These are phyloP conservation scores for Dioscorea dumetorum DNA, from an alignment of 106 monocot genomes.

Conservation along the genomic window DNA sequence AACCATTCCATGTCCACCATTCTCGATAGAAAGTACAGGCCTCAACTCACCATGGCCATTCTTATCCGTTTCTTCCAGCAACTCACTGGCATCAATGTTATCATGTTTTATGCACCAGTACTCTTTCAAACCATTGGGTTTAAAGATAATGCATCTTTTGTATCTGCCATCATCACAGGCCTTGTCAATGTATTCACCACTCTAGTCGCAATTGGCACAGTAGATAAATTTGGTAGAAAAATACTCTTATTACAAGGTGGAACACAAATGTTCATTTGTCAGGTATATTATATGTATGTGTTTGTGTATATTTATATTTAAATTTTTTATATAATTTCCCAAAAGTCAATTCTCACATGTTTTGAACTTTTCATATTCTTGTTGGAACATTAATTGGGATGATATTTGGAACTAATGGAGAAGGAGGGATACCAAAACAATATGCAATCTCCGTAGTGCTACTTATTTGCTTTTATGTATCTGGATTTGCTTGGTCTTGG, in stretches of 20 bases:
- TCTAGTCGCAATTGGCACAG: not conserved
- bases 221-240: slow-evolving; percentile 2
- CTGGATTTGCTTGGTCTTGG: slow-evolving; percentile 8
- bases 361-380: not conserved
- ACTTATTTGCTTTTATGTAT: slow-evolving; percentile 4
- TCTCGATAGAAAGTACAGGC: not conserved
- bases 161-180: slow-evolving; percentile 5
- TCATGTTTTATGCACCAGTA: slow-evolving; percentile 10
- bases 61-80: not conserved
- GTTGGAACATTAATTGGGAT: slow-evolving; percentile 4
- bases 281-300: too few relatives aligned
- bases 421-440: not conserved
- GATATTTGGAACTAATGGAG: slow-evolving; percentile 1
- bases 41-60: slow-evolving; percentile 3
- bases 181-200: slow-evolving; percentile 1
- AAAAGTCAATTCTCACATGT: too few relatives aligned
- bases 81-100: slow-evolving; percentile 9
- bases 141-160: not conserved
- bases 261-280: slow-evolving; percentile 9
- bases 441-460: not conserved
- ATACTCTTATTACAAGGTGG: slow-evolving; percentile 1
- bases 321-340: too few relatives aligned
- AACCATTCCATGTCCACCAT: slow-evolving; percentile 2
- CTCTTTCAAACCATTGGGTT: slow-evolving; percentile 9
- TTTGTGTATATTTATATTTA: too few relatives aligned